Base-by-base conservation (phyloP, 2,329 filamentous ascomycete genomes). In the Penicillium sp. region DNA sequence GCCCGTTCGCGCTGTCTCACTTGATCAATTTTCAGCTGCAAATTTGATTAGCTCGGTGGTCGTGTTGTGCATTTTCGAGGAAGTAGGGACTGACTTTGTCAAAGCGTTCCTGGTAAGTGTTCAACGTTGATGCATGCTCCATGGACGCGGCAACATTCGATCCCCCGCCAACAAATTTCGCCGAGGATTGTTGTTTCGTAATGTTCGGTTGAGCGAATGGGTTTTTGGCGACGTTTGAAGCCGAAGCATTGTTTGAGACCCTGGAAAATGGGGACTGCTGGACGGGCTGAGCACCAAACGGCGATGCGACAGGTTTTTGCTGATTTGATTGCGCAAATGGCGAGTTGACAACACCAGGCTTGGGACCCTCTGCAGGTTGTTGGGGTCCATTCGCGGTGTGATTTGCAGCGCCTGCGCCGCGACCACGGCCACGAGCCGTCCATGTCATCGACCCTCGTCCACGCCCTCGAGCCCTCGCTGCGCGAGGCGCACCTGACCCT, bases 1-100 rank as follows among this genome's bases (percentile, higher is more conserved):
- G 82, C 83, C 50, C 77, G 67, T 59, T 78, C 74, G 58, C 81
- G 77, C 67, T 84, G 77, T 55, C 71, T 75, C 56, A 81, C 78
- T 51, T 82, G 79, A 56, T 77, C 71, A 59, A 77, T 69, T 75
- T 82, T 82, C 49, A 81, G 75, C 79, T 81, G 67, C 57, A 57
- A 54, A 6, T 5, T 43, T 38, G 31, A 53, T 62, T 43, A 63
- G 61, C 21, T 50, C 19, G 23, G 10, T 29, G 12, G 15, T 27
- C 6, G 10, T 10, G 12, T 25, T 21, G 35, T 15, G 12, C 31
- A 7, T n/a, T 15, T 31, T 51, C 23, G 23, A 46, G n/a, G 15
- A 29, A 27, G 23, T 12, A 27, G 37, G 23, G 46, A 64, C 70
- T 58, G 40, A 76, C 73, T 69, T 73, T 63, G 46, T 76, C 73